Conservation (phyloP, 2,329 filamentous ascomycete species). For the Dendrostoma leiphaemia region DNA sequence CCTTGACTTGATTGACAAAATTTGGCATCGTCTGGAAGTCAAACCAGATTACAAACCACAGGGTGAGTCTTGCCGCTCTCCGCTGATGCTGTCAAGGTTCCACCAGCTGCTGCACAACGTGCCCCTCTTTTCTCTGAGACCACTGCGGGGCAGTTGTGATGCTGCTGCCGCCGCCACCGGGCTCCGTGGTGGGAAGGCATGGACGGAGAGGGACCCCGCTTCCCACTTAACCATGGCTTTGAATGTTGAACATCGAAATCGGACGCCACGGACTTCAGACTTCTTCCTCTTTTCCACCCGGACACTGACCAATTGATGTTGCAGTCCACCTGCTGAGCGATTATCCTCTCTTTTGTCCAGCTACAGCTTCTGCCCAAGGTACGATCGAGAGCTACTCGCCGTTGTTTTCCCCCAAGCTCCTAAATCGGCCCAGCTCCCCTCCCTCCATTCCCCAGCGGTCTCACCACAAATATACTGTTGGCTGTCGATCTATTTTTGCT, state of each 20-base stretch:
- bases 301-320: neutral
- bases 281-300: neutral
- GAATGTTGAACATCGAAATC: neutral
- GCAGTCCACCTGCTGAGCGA: neutral
- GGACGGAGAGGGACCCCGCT: slow-evolving; percentile 18
- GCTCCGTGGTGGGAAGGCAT: slow-evolving; percentile 10
- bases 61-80: neutral
- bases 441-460: neutral
- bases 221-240: slow-evolving; percentile 2
- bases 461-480: neutral
- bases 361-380: neutral
- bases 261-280: neutral
- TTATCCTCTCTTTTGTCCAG: neutral
- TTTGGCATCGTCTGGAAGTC: neutral
- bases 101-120: neutral
- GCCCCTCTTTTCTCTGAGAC: slow-evolving; percentile 5
- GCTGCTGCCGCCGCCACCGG: slow-evolving; percentile 2
- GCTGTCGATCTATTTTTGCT: neutral
- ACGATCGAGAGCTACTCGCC: neutral
- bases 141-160: slow-evolving; percentile 12
- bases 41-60: neutral
- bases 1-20: neutral
- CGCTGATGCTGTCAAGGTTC: neutral
- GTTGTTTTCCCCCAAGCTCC: neutral
- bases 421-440: neutral